Base-by-base conservation (phyloP, 345 rosid genomes). In the Passiflora organensis region DNA sequence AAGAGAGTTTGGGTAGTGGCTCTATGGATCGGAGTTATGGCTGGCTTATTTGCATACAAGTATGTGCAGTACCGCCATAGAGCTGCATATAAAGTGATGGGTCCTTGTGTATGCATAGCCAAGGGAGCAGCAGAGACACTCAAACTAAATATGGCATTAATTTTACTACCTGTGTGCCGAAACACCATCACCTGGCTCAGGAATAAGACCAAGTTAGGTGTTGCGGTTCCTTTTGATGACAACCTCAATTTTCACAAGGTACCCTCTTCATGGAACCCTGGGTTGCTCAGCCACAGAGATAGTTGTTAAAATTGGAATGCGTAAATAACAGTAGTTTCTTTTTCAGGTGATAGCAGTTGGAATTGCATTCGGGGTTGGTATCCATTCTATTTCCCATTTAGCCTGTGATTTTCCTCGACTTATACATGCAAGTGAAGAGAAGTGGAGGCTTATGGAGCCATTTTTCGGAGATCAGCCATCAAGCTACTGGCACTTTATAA, bases 191-290 rank as follows among this genome's bases (percentile, higher is more conserved):
- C 95, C 39, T 84, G 89, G 91, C 82, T 87, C 41, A 75, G 95
- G 75, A 82, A 80, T 61, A 82, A 78, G 62, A 80, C 91, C 38
- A 78, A 68, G 65, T 53, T 84, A 50, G 82, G 89, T n/a, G 54
- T n/a, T 45, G 82, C 37, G 28, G 85, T 87, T 58, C 95, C 95
- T n/a, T 87, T 87, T 56, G 89, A 87, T 59, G 95, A 87, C 77
- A 80, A 80, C 58, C 79, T 87, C 56, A 87, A 87, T 77, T 87
- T 87, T 73, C 95, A 87, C 80, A 78, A 82, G 89, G 95, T 86
- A 67, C 25, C 13, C 13, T 0, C 14, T 18, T 15, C 10, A 6
- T n/a, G 25, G 0, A 6, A 6, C 24, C 1, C 11, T 18, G 21
- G 6, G 4, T 19, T 10, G 0, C 6, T 4, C 8, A 45, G 1